These are phyloP conservation scores for Corymbia calophylla DNA, from an alignment of 441 rosid species.

Conservation along the genomic window DNA sequence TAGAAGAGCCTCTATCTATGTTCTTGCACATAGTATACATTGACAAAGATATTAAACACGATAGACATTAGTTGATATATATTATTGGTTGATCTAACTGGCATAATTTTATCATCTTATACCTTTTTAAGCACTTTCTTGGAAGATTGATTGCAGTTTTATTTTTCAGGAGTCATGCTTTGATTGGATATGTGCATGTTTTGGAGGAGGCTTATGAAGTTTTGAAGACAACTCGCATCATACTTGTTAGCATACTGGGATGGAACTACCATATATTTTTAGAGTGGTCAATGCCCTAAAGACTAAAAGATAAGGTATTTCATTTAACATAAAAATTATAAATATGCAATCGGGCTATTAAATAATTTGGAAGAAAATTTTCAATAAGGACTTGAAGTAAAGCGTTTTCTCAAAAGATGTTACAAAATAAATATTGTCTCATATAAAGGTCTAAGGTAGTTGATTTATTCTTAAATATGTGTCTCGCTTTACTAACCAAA, in stretches of 20 bases:
- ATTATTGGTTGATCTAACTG: background rate
- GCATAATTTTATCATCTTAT: background rate
- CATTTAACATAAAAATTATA: background rate
- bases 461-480: too few relatives aligned
- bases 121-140: background rate
- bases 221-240: background rate
- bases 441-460: too few relatives aligned
- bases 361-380: too few relatives aligned
- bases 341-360: background rate
- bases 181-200: background rate
- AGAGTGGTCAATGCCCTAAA: background rate
- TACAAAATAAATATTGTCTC: too few relatives aligned
- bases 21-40: background rate
- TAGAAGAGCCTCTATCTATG: background rate
- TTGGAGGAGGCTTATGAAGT: background rate
- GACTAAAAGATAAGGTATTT: background rate
- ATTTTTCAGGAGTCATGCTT: background rate
- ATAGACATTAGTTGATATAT: too few relatives aligned
- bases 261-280: too few relatives aligned
- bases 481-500: too few relatives aligned
- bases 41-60: background rate
- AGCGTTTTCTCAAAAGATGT: too few relatives aligned
- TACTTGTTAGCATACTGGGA: background rate
- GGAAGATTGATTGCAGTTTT: background rate
- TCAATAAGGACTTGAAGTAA: too few relatives aligned